Evolutionary conservation across 2,329 filamentous ascomycete genomes (phyloP).

Genomic region (Claviceps quebecensis): DNA sequence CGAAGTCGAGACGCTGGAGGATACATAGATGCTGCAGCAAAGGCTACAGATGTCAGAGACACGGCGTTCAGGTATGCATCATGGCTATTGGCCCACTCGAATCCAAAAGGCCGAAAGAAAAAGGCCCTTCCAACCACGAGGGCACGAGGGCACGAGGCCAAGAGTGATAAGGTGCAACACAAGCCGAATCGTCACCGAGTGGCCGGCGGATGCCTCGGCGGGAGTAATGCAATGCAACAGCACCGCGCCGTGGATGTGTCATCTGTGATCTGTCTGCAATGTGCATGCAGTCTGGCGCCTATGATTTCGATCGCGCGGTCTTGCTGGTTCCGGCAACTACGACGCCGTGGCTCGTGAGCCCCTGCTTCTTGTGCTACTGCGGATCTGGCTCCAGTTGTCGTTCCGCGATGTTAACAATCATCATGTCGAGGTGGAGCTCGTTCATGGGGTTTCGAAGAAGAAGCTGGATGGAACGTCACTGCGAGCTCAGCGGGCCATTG

Average conservation of each 20-base stretch:
- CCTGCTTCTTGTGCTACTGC: background rate
- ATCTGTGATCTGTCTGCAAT: background rate
- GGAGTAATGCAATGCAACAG: background rate
- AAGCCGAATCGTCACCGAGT: background rate
- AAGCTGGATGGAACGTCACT: slow-evolving; percentile 13
- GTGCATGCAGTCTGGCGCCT: background rate
- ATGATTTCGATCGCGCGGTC: background rate
- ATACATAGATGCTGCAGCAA: background rate
- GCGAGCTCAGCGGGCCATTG: slow-evolving; percentile 4
- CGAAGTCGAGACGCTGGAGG: background rate
- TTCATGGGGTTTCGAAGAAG: background rate
- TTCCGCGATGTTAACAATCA: background rate
- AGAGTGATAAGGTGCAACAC: background rate
- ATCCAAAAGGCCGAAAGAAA: background rate
- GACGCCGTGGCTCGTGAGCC: background rate
- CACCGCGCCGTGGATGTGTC: background rate
- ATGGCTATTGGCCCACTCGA: too few species aligned
- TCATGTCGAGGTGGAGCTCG: slow-evolving; percentile 1
- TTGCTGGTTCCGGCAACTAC: slow-evolving; percentile 2
- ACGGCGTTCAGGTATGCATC: background rate
- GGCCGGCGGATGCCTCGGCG: background rate
- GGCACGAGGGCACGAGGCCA: background rate
- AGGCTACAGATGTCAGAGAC: background rate
- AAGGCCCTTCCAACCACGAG: background rate
- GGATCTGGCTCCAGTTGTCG: too few species aligned